phyloP scores from a whole-genome alignment of 257 asterid species.

The Solanum sejunctum region DNA sequence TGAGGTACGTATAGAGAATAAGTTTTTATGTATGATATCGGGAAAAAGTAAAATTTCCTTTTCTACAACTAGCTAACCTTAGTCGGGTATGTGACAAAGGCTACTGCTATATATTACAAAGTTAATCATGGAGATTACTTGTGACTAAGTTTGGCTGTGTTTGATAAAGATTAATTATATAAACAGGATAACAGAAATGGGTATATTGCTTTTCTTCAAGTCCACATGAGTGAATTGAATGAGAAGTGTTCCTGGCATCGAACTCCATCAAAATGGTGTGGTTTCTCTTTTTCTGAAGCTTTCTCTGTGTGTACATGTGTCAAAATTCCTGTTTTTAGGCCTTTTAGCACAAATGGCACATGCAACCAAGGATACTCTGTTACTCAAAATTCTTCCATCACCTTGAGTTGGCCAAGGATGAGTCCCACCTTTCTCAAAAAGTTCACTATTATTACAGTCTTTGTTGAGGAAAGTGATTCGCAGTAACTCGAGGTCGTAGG shows the following conservation, averaged over 20 bases:
- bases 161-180: neutral
- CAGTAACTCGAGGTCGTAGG: neutral
- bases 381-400: neutral
- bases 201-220: neutral
- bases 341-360: neutral
- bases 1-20: conserved; percentile 39
- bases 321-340: neutral
- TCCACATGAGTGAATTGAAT: neutral
- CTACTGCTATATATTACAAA: neutral
- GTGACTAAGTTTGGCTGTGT: neutral
- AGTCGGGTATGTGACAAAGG: neutral
- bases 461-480: neutral
- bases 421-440: neutral
- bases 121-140: neutral
- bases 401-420: neutral
- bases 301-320: neutral
- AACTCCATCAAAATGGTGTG: neutral
- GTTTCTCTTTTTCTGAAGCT: neutral
- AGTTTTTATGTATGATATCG: neutral
- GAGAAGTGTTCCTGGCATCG: neutral
- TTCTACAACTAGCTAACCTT: neutral
- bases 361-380: neutral
- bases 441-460: neutral
- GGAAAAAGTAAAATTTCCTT: neutral
- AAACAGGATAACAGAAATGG: neutral